Percentiles rank a stretch among this genome's conserved stretches.
Conservation (phyloP, 2,329 filamentous ascomycete genomes). For the Dothistroma septosporum region DNA sequence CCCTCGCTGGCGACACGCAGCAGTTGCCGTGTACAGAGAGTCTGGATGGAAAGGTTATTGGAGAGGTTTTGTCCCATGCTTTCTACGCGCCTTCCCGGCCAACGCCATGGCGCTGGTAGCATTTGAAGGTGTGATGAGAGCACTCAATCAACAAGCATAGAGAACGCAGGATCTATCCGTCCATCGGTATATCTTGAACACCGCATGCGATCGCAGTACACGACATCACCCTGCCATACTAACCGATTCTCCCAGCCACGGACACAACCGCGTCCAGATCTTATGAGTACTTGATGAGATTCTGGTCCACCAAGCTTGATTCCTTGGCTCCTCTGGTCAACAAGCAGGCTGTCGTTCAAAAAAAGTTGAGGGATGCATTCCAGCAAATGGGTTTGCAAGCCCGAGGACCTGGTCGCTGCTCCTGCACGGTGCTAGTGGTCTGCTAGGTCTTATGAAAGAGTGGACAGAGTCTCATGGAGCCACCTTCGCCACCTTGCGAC, state of each 20-base stretch:
- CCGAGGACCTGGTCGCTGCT: too few species aligned
- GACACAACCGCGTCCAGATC: background rate
- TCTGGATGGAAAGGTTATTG: constrained; percentile 77
- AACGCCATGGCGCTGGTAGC: constrained; percentile 91
- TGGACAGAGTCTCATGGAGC: background rate
- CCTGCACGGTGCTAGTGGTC: background rate
- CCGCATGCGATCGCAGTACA: background rate
- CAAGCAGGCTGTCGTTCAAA: background rate
- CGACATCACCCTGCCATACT: background rate
- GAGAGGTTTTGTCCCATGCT: constrained; percentile 89
- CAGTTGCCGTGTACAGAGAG: constrained; percentile 69
- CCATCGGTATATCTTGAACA: background rate
- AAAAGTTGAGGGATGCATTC: background rate
- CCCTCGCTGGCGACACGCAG: constrained; percentile 73
- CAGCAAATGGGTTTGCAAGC: background rate
- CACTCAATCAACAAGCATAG: constrained; percentile 18
- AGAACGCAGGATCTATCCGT: background rate
- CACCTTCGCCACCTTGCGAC: background rate
- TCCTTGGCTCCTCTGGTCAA: background rate
- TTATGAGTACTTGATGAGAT: background rate
- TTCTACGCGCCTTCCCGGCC: constrained; percentile 87
- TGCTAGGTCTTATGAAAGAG: background rate
- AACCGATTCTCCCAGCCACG: background rate
- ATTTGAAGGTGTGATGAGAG: constrained; percentile 71
- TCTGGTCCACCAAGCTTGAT: background rate